Base-by-base conservation (phyloP, 805 yeast genomes). In the Saccharomyces kudriavzevii region DNA sequence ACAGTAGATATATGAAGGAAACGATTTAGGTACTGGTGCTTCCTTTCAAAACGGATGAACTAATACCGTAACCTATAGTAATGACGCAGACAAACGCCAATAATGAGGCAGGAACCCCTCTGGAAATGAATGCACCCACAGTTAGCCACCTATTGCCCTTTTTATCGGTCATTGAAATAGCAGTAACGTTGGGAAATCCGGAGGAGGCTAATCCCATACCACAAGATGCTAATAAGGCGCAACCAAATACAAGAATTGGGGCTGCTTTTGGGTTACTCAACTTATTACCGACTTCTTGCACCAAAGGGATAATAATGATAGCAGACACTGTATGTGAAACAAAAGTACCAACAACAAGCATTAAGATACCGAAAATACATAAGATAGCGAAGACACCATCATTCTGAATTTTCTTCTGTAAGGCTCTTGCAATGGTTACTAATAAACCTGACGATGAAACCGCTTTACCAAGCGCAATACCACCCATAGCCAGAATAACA, bases 101-200 rank as follows among this genome's bases (percentile, higher is more conserved):
- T 4, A 94, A 56, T 2, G 96, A 85, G 20, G 92, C 80, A 2
- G 97, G 97, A 5, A 91, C 89, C 70, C 99, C 99, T 59, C 96
- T 80, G 4, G 87, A 84, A 52, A 92, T 87, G 66, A 92, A 94
- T 3, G 87, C 85, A 27, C 78, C 74, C 35, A 90, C 97, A 9
- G 85, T 83, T 60, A 92, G 74, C 65, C 91, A 92, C 27, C 95
- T 88, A 49, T 83, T 81, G n/a, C 97, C 97, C 49, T 89, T 79
- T 57, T 87, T 94, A 67, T 92, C 96, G 2, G 91, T 81, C 85
- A 89, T 85, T 57, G 97, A 89, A 56, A 94, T 89, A 0, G 98
- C 99, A 0, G 98, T 91, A 40, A 94, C 96, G 65, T 94, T 92
- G n/a, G 99, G 99, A 77, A 94, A 94, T 0, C 99, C 98, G 0